These are phyloP conservation scores for Cardamine occulta DNA, from an alignment of 345 rosid species.

Conservation along the genomic window DNA sequence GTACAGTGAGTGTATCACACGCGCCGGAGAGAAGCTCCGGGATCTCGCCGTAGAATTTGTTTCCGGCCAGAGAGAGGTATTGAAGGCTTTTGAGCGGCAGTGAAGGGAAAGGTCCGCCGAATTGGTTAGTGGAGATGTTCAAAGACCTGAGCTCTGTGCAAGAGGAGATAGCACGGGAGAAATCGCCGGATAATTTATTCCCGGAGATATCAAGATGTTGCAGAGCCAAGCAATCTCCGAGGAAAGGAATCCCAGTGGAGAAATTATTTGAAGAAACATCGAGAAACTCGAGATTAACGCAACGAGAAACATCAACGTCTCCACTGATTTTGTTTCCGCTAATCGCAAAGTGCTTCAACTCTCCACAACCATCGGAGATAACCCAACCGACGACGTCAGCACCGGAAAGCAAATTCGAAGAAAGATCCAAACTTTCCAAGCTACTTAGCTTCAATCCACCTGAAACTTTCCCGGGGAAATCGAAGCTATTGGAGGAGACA, in stretches of 20 bases:
- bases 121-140: conserved; percentile 67
- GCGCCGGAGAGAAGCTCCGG: conserved; percentile 65
- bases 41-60: conserved; percentile 67
- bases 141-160: conserved; percentile 65
- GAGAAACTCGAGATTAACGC: conserved; percentile 59
- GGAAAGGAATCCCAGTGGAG: conserved; percentile 53
- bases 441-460: conserved; percentile 53
- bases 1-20: conserved; percentile 66
- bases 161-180: conserved; percentile 54
- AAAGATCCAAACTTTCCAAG: conserved; percentile 77
- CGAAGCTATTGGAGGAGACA: conserved; percentile 65
- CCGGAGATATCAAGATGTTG: conserved; percentile 77
- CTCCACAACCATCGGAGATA: conserved; percentile 62
- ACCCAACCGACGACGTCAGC: conserved; percentile 58
- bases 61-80: conserved; percentile 58
- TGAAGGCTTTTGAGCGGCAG: conserved; percentile 58
- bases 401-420: conserved; percentile 62
- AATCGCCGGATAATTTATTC: conserved; percentile 68
- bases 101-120: conserved; percentile 66
- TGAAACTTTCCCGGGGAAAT: conserved; percentile 48
- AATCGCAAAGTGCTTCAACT: conserved; percentile 53
- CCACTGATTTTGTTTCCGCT: conserved; percentile 76
- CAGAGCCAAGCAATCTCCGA: conserved; percentile 70
- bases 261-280: conserved; percentile 84
- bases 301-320: conserved; percentile 64